phyloP scores from a whole-genome alignment of 2,329 filamentous ascomycete species.

The Hortaea werneckii region DNA sequence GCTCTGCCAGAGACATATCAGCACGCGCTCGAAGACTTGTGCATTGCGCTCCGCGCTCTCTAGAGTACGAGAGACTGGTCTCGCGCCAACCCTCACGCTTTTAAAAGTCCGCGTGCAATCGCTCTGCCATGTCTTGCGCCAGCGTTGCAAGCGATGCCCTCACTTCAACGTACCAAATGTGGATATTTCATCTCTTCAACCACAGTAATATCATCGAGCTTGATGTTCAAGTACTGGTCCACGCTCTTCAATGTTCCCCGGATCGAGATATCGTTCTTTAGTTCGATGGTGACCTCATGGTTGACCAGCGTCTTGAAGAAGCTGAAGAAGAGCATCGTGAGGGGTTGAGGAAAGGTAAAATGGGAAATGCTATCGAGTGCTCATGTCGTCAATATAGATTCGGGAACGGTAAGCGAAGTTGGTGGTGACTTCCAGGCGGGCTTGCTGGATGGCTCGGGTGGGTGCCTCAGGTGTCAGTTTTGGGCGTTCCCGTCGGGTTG shows the following conservation, averaged over 20 bases:
- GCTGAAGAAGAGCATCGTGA: conserved; percentile 26
- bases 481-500: too few relatives aligned
- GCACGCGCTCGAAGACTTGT: background rate
- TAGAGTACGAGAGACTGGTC: background rate
- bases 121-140: background rate
- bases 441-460: too few relatives aligned
- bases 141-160: background rate
- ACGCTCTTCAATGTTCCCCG: conserved; percentile 92
- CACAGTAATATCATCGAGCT: conserved; percentile 89
- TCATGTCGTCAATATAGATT: too few relatives aligned
- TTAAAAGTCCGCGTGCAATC: background rate
- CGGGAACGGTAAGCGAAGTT: background rate
- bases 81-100: too few relatives aligned
- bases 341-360: background rate
- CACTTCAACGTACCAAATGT: conserved; percentile 57
- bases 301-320: conserved; percentile 98
- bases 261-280: conserved; percentile 98
- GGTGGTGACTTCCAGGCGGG: conserved; percentile 1
- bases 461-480: too few relatives aligned
- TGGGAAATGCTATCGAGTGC: conserved; percentile 3
- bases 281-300: conserved; percentile 92
- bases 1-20: conserved; percentile 35
- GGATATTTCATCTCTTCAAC: conserved; percentile 91
- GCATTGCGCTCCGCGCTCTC: background rate
- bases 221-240: conserved; percentile 98